phyloP scores from a whole-genome alignment of 208 protist species.

The Leptomonas pyrrhocoris region DNA sequence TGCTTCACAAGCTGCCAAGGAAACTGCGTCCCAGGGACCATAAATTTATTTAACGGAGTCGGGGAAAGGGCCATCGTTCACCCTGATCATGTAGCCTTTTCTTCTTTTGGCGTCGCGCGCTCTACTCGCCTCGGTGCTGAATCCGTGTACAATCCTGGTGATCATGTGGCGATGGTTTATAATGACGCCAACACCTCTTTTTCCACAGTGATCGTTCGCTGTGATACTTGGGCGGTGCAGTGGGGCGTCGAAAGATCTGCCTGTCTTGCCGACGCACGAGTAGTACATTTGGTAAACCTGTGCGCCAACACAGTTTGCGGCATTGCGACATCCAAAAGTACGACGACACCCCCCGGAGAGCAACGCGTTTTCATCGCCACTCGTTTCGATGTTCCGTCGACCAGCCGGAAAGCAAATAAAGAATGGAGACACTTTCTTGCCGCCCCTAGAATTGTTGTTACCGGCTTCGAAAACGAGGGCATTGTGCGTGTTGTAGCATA shows the following conservation, averaged over 20 bases:
- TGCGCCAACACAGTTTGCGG: slow-evolving; percentile 39
- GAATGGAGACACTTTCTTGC: slow-evolving; percentile 33
- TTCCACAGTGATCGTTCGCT: slow-evolving; percentile 62
- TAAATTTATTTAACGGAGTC: slow-evolving; percentile 18
- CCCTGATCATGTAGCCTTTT: slow-evolving; percentile 25
- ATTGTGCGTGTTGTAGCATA: slow-evolving; percentile 23
- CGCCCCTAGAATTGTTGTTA: slow-evolving; percentile 13
- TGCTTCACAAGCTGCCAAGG: slow-evolving; percentile 31
- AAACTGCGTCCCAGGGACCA: slow-evolving; percentile 16
- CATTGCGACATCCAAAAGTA: slow-evolving; percentile 10
- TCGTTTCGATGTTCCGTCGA: slow-evolving; percentile 25
- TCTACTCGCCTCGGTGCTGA: slow-evolving; percentile 4
- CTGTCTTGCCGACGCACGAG: slow-evolving; percentile 28
- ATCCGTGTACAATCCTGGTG: slow-evolving; percentile 34
- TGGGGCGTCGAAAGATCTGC: slow-evolving; percentile 51
- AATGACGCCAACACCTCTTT: slow-evolving; percentile 40
- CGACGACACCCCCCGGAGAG: not conserved
- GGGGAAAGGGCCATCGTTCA: not conserved
- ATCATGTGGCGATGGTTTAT: slow-evolving; percentile 57
- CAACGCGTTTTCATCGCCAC: slow-evolving; percentile 39
- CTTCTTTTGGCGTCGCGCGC: slow-evolving; percentile 19
- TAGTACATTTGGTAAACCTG: slow-evolving; percentile 22
- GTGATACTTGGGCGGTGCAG: slow-evolving; percentile 81
- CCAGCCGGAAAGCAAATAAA: slow-evolving; percentile 28
- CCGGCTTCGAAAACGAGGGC: slow-evolving; percentile 27